Base-by-base conservation (phyloP, 257 asterid species). In the Ilex asprella region DNA sequence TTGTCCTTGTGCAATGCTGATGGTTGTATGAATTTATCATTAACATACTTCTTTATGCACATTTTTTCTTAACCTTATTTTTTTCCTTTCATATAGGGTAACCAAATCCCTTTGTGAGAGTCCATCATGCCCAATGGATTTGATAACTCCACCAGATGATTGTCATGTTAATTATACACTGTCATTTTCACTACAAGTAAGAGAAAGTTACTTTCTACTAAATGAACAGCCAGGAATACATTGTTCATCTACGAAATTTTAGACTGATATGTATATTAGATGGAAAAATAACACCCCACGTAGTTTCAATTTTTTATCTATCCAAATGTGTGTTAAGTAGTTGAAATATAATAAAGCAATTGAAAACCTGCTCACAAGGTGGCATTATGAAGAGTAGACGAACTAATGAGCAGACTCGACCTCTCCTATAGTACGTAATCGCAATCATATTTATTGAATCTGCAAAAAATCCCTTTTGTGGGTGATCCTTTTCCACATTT, bases 151-250 rank as follows among this genome's bases (percentile, higher is more conserved):
- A 55, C 98, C 96, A 50, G 98, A 91, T 73, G 98, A 91, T 77
- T 91, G 98, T 68, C 96, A 91, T 81, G 98, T 84, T 70, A 91
- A 91, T 75, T 88, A 91, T 65, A 91, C 98, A 11, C 69, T 88
- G 71, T 81, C 95, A 59, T 91, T 88, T 81, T 84, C 98, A 43
- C 72, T 91, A 75, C 98, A 91, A 79, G 98, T 91, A 79, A 86
- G 96, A 63, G 52, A 51, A 53, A 39, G 51, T 50, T 75, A 61
- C 60, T 62, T 61, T 55, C 29, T 32, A 53, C 59, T 68, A 50
- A 58, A 61, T 30, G 55, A 56, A 55, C 66, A 63, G 29, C 55
- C 64, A 47, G 47, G 31, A 44, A 60, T 47, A 31, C 30, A 49
- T 27, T 56, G 55, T 63, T 73, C 44, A 12, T 27, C 50, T 54